phyloP scores from a whole-genome alignment of 2,329 filamentous ascomycete genomes.

The Microdochium nivale region DNA sequence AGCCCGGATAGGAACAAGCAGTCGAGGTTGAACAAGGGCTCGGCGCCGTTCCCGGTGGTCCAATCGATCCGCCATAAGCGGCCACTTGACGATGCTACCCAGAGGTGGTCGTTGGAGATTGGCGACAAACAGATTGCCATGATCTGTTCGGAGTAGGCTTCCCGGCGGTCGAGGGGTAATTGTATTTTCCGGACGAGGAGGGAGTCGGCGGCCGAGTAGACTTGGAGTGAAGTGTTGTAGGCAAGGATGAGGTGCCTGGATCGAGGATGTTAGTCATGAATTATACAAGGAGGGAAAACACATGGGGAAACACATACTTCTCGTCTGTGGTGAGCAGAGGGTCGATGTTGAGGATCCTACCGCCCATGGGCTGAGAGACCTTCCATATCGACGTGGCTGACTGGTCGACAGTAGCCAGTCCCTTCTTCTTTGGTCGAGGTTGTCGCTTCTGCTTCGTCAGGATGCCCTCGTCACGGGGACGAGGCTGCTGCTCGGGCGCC shows the following conservation, averaged over 20 bases:
- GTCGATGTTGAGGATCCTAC: conserved; percentile 56
- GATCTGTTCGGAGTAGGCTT: conserved; percentile 23
- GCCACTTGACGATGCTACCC: conserved; percentile 53
- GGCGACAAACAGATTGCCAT: conserved; percentile 36
- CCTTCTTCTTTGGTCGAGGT: conserved; percentile 5
- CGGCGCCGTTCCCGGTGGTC: conserved; percentile 35
- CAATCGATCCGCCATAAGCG: conserved; percentile 50
- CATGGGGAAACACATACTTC: conserved; percentile 34
- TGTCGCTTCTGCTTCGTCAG: conserved; percentile 8
- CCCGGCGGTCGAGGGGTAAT: conserved; percentile 27
- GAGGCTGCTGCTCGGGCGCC: not conserved
- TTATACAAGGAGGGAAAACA: not conserved
- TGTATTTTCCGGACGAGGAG: conserved; percentile 67
- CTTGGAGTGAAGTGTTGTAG: conserved; percentile 65
- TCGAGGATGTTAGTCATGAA: conserved; percentile 15
- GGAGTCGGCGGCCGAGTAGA: conserved; percentile 76
- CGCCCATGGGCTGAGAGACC: conserved; percentile 56
- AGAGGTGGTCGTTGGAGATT: conserved; percentile 37
- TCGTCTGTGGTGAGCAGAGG: conserved; percentile 54
- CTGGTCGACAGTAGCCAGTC: conserved; percentile 2
- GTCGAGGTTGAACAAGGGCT: conserved; percentile 31
- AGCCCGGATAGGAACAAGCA: conserved; percentile 38
- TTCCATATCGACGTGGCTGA: conserved; percentile 33
- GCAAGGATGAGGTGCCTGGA: conserved; percentile 64
- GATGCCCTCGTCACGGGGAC: conserved; percentile 1